Evolutionary conservation across 768 basidiomycete species (phyloP).

Genomic region (Hypholoma sublateritium): DNA sequence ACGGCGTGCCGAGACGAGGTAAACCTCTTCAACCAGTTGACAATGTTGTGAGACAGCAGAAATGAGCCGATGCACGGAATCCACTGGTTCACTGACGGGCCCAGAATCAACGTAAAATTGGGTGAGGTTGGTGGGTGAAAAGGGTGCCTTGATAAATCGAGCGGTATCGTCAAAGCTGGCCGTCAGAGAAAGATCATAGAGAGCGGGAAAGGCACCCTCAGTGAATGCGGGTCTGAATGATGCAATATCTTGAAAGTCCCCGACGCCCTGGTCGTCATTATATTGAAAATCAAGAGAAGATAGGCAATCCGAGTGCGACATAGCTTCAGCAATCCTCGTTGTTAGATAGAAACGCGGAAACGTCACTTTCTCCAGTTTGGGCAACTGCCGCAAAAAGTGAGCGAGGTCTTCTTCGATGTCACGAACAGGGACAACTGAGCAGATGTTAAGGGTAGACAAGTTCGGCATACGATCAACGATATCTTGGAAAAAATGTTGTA

Average conservation of each 20-base stretch:
- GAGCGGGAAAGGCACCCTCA: conserved; percentile 51
- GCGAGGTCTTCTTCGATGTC: conserved; percentile 40
- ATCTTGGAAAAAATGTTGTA: conserved; percentile 29
- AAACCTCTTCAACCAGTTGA: conserved; percentile 43
- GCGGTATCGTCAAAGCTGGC: conserved; percentile 43
- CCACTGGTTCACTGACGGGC: conserved; percentile 37
- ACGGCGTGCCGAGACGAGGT: conserved; percentile 35
- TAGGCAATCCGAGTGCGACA: conserved; percentile 45
- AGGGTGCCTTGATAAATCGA: conserved; percentile 41
- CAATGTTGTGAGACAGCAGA: conserved; percentile 46
- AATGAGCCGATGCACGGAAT: conserved; percentile 42
- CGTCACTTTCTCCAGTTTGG: conserved; percentile 44
- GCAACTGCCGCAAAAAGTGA: conserved; percentile 37
- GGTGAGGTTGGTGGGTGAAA: conserved; percentile 48
- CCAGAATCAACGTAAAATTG: conserved; percentile 53
- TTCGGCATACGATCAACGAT: conserved; percentile 51
- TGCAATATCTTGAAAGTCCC: conserved; percentile 41
- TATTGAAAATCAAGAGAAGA: conserved; percentile 55
- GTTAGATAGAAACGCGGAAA: conserved; percentile 56
- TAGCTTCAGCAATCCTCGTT: conserved; percentile 40
- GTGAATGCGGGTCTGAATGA: conserved; percentile 42
- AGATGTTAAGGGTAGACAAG: conserved; percentile 46
- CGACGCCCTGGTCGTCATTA: conserved; percentile 44
- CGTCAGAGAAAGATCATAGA: conserved; percentile 53
- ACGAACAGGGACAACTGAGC: conserved; percentile 37